phyloP scores from a whole-genome alignment of 108 stramenopile species.

The Hondaea fermentalgiana region DNA sequence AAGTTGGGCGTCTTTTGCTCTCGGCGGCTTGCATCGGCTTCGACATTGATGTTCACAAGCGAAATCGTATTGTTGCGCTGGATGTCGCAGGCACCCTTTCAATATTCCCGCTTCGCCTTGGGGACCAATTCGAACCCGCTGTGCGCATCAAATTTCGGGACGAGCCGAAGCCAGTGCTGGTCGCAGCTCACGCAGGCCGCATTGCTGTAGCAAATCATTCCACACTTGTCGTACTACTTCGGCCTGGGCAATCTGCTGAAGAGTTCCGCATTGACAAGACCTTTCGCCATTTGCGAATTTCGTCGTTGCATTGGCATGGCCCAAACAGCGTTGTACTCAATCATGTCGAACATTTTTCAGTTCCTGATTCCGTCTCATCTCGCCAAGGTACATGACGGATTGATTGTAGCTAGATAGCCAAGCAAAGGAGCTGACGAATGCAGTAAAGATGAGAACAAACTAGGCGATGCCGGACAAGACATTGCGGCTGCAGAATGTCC shows the following conservation, averaged over 20 bases:
- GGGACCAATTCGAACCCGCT: neutral
- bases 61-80: neutral
- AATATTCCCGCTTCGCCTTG: neutral
- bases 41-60: neutral
- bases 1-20: neutral
- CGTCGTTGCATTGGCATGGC: neutral
- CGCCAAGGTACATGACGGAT: too few relatives aligned
- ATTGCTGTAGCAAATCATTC: neutral
- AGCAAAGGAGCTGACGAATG: too few relatives aligned
- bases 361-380: neutral
- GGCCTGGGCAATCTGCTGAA: neutral
- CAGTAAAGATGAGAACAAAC: too few relatives aligned
- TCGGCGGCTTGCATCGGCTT: neutral
- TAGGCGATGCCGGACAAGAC: too few relatives aligned
- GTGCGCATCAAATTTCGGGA: neutral
- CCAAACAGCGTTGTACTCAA: neutral
- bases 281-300: neutral
- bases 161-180: neutral
- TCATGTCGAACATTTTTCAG: neutral
- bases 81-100: neutral
- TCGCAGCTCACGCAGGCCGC: neutral
- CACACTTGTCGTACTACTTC: neutral
- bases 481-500: too few relatives aligned
- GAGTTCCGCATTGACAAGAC: neutral
- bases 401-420: too few relatives aligned